Conservation (phyloP, 2,329 filamentous ascomycete species). For the Xylaria sp. region DNA sequence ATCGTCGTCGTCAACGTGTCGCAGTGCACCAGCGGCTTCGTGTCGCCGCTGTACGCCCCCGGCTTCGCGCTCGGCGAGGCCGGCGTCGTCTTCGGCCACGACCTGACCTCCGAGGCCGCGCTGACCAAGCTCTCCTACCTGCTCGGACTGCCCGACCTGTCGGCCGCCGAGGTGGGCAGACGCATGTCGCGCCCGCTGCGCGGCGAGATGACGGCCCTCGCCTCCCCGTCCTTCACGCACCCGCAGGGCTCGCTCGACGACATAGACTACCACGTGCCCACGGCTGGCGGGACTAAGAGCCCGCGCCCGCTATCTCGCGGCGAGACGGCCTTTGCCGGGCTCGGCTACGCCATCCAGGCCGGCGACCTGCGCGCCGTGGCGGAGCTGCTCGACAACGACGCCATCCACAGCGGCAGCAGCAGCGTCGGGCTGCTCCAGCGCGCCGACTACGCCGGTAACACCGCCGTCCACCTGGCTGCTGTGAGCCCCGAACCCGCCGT, state of each 20-base stretch:
- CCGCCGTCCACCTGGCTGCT: slow-evolving; percentile 64
- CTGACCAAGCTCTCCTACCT: slow-evolving; percentile 90
- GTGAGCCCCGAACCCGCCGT: slow-evolving; percentile 59
- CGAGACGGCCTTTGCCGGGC: slow-evolving; percentile 72
- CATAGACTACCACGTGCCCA: slow-evolving; percentile 45
- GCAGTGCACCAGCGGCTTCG: slow-evolving; percentile 81
- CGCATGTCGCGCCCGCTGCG: slow-evolving; percentile 77
- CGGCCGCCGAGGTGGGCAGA: slow-evolving; percentile 67
- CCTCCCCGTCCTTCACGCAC: slow-evolving; percentile 76
- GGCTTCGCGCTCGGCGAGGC: slow-evolving; percentile 79
- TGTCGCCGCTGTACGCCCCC: slow-evolving; percentile 78
- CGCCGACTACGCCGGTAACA: slow-evolving; percentile 83
- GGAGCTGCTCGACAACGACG: slow-evolving; percentile 70
- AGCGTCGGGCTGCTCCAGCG: slow-evolving; percentile 70
- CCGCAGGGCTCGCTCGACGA: slow-evolving; percentile 61
- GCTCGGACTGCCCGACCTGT: slow-evolving; percentile 69
- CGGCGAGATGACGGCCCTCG: slow-evolving; percentile 83
- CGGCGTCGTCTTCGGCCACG: slow-evolving; percentile 87
- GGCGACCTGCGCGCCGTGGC: slow-evolving; percentile 70
- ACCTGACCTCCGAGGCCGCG: slow-evolving; percentile 88
- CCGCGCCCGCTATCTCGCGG: slow-evolving; percentile 51
- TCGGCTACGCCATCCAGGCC: slow-evolving; percentile 80
- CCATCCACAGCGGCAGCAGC: slow-evolving; percentile 58
- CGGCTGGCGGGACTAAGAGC: slow-evolving; percentile 62
- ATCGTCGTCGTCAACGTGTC: slow-evolving; percentile 90